Percentiles rank a stretch among this genome's conserved stretches.
Conservation (phyloP, 495 filamentous ascomycete genomes). For the Penicillium simplicissimum region DNA sequence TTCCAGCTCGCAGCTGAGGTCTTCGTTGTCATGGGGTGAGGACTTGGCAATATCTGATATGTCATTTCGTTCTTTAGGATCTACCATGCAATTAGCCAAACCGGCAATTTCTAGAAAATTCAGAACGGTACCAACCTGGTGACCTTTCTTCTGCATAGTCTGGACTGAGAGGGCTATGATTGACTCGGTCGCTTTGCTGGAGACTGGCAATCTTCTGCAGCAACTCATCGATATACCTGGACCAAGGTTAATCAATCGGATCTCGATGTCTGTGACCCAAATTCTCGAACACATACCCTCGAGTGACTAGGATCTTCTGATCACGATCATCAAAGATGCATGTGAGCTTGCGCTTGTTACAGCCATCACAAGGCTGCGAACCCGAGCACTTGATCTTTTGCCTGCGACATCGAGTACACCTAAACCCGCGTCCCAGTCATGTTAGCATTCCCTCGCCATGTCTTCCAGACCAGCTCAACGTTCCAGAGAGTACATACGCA, state of each 20-base stretch:
- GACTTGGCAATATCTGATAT: conserved; percentile 12
- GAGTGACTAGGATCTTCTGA: conserved; percentile 46
- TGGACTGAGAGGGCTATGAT: conserved; percentile 17
- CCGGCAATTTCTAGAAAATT: not conserved
- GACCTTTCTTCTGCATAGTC: conserved; percentile 19
- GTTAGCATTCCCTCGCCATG: not conserved
- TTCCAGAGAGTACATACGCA: conserved; percentile 28
- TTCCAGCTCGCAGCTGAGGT: conserved; percentile 20
- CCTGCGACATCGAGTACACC: conserved; percentile 45
- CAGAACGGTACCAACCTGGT: conserved; percentile 6
- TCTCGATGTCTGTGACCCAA: not conserved
- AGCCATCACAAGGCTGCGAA: conserved; percentile 43
- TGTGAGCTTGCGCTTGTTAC: conserved; percentile 44
- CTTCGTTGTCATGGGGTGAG: conserved; percentile 12
- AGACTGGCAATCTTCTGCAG: conserved; percentile 34
- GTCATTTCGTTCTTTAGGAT: conserved; percentile 21
- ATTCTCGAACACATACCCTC: conserved; percentile 26
- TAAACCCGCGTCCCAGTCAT: conserved; percentile 10
- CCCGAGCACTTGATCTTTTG: conserved; percentile 51
- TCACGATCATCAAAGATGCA: conserved; percentile 44
- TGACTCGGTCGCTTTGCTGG: conserved; percentile 25
- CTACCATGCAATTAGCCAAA: conserved; percentile 8
- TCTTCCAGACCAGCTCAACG: not conserved
- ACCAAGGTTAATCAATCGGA: not conserved
- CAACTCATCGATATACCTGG: conserved; percentile 42